Conservation (phyloP, 73 alveolate species). For the Paramecium biaurelia region DNA sequence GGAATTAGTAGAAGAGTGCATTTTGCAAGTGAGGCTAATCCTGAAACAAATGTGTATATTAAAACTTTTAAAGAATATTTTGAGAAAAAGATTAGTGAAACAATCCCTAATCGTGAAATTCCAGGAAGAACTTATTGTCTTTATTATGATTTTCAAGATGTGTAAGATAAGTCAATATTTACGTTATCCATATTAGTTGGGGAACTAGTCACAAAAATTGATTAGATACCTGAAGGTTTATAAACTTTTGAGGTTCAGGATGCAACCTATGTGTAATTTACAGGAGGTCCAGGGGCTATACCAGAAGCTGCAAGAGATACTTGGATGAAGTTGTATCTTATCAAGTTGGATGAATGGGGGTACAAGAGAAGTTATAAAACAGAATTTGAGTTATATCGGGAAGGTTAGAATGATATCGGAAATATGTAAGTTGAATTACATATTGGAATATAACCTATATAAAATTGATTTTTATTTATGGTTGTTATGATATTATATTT, state of each 20-base stretch:
- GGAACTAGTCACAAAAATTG: neutral
- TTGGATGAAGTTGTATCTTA: neutral
- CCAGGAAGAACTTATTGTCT: slow-evolving; percentile 1
- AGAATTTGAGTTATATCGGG: neutral
- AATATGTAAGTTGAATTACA: neutral
- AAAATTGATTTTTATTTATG: neutral
- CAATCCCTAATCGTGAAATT: neutral
- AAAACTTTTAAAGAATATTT: neutral
- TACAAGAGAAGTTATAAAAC: neutral
- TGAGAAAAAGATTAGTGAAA: neutral
- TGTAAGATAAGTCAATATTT: neutral
- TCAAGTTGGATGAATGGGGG: neutral
- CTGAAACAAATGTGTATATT: neutral
- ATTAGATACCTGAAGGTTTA: neutral
- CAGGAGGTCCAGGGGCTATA: neutral
- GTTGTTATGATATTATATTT: neutral
- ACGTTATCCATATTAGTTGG: neutral
- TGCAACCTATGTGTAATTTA: neutral
- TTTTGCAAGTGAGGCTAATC: neutral
- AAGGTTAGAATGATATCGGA: neutral
- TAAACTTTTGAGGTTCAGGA: neutral
- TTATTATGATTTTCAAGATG: neutral
- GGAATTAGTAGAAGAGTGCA: slow-evolving; percentile 8
- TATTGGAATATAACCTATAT: neutral
- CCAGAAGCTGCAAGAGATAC: neutral